phyloP scores from a whole-genome alignment of 768 basidiomycete species.

The Coprinopsis cinerea region DNA sequence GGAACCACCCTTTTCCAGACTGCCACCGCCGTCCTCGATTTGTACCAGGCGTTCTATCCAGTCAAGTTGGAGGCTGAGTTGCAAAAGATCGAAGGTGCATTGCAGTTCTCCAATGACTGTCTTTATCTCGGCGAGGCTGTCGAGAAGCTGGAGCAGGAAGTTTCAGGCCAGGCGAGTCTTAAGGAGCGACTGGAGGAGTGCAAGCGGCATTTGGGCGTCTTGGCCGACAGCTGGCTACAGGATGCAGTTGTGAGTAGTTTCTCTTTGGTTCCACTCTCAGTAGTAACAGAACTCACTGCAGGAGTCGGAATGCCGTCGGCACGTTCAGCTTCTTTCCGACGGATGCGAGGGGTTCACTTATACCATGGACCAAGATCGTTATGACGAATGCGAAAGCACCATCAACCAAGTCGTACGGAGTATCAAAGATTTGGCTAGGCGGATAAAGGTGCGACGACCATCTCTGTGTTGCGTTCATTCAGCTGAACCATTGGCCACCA shows the following conservation, averaged over 20 bases:
- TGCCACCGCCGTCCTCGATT: constrained; percentile 62
- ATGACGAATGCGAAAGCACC: constrained; percentile 68
- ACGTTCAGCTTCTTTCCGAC: constrained; percentile 42
- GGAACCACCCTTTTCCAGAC: constrained; percentile 57
- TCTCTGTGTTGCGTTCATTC: no score
- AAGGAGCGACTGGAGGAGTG: constrained; percentile 50
- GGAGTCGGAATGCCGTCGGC: constrained; percentile 41
- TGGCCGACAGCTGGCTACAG: constrained; percentile 68
- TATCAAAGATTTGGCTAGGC: constrained; percentile 55
- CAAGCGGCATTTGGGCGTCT: constrained; percentile 40
- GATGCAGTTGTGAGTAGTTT: constrained; percentile 52
- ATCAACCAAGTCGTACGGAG: constrained; percentile 58
- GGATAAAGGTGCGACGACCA: constrained; percentile 81
- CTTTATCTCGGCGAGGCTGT: constrained; percentile 56
- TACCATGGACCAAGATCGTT: constrained; percentile 66
- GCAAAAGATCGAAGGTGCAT: constrained; percentile 44
- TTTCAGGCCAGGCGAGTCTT: constrained; percentile 23
- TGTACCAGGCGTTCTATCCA: constrained; percentile 77
- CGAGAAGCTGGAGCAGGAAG: constrained; percentile 29
- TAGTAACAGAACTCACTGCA: constrained; percentile 19
- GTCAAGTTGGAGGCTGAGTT: constrained; percentile 47
- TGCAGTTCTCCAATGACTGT: constrained; percentile 83
- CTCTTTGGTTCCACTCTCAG: neutral
- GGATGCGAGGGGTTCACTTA: constrained; percentile 62
- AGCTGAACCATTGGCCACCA: constrained; percentile 23